Conservation (phyloP, 2,329 filamentous ascomycete genomes). For the Aspergillus sp. region DNA sequence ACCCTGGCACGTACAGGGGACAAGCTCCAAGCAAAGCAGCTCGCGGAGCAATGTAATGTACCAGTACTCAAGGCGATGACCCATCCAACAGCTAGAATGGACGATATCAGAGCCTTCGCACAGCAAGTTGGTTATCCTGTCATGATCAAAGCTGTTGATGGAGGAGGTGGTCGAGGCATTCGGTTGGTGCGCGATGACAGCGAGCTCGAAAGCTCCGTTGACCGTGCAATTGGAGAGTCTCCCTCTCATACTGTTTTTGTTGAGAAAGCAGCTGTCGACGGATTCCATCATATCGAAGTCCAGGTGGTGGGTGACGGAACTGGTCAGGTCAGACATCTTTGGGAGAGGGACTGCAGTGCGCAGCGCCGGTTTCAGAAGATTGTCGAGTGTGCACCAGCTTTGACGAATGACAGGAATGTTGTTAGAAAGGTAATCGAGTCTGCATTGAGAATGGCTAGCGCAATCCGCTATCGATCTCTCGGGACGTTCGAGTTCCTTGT, state of each 20-base stretch:
- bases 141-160: slow-evolving; percentile 63
- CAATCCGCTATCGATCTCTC: slow-evolving; percentile 53
- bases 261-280: slow-evolving; percentile 59
- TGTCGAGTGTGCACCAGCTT: slow-evolving; percentile 55
- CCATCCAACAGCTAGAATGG: slow-evolving; percentile 38
- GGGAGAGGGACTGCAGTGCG: slow-evolving; percentile 59
- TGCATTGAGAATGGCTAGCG: slow-evolving; percentile 38
- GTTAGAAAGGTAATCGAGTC: slow-evolving; percentile 49
- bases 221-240: slow-evolving; percentile 53
- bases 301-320: slow-evolving; percentile 56
- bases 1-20: slow-evolving; percentile 54
- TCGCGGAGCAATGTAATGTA: slow-evolving; percentile 50
- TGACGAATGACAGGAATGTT: slow-evolving; percentile 42
- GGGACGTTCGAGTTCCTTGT: slow-evolving; percentile 64
- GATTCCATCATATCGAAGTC: slow-evolving; percentile 58
- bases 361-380: slow-evolving; percentile 59
- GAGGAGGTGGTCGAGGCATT: slow-evolving; percentile 58
- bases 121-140: slow-evolving; percentile 48
- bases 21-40: slow-evolving; percentile 49
- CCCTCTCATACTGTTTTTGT: slow-evolving; percentile 55
- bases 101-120: slow-evolving; percentile 55
- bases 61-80: slow-evolving; percentile 48
- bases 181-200: slow-evolving; percentile 45
- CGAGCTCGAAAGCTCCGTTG: slow-evolving; percentile 44
- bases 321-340: slow-evolving; percentile 51